phyloP scores from a whole-genome alignment of 2,329 filamentous ascomycete genomes.

The Trichoderma sp. region DNA sequence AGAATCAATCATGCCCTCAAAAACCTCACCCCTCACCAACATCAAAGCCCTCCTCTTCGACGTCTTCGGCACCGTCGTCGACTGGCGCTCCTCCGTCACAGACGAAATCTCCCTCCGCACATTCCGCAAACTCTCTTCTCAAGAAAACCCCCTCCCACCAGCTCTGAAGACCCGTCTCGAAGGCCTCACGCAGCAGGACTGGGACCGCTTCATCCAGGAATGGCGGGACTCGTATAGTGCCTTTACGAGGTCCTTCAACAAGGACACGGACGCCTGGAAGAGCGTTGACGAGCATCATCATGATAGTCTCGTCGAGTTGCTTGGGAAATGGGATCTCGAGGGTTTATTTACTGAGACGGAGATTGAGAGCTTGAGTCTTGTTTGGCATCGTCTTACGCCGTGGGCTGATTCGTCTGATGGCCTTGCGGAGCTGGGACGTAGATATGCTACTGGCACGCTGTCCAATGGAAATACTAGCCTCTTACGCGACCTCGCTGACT shows the following conservation, averaged over 20 bases:
- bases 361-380: conserved; percentile 60
- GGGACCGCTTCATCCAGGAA: conserved; percentile 64
- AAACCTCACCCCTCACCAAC: conserved; percentile 28
- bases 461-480: conserved; percentile 72
- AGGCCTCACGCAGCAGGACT: conserved; percentile 55
- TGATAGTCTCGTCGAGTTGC: conserved; percentile 58
- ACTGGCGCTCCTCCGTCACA: conserved; percentile 70
- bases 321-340: conserved; percentile 54
- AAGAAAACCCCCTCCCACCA: conserved; percentile 39
- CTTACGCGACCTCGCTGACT: conserved; percentile 61
- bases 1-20: conserved; percentile 27
- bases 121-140: conserved; percentile 46
- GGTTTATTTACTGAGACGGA: conserved; percentile 63
- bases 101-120: conserved; percentile 55
- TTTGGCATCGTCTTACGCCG: conserved; percentile 71
- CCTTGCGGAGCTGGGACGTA: conserved; percentile 52
- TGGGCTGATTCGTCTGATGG: conserved; percentile 65
- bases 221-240: conserved; percentile 65
- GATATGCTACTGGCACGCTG: conserved; percentile 62
- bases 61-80: conserved; percentile 76
- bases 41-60: conserved; percentile 68
- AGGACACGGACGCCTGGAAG: conserved; percentile 54
- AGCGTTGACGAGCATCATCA: conserved; percentile 72
- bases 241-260: conserved; percentile 58
- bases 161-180: conserved; percentile 48